Conservation (phyloP, 2,329 filamentous ascomycete species). For the Anisogramma anomala region DNA sequence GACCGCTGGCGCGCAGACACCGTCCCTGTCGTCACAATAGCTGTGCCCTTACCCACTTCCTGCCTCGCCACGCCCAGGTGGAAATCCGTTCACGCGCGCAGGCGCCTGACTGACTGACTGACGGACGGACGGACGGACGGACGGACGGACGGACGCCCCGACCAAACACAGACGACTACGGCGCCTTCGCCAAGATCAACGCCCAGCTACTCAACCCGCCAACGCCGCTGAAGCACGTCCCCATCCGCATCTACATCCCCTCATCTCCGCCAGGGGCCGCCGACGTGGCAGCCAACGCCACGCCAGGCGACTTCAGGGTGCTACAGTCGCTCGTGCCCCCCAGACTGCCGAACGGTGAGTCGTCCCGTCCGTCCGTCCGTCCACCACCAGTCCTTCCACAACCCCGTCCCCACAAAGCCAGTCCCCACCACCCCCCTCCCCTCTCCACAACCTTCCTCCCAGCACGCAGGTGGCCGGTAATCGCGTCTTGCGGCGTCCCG, state of each 20-base stretch:
- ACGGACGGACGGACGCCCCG: no score
- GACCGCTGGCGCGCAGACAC: no score
- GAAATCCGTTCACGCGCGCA: no score
- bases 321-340: slow-evolving; percentile 64
- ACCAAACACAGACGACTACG: slow-evolving; percentile 51
- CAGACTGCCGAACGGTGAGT: slow-evolving; percentile 26
- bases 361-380: neutral
- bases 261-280: slow-evolving; percentile 35
- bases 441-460: neutral
- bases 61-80: no score
- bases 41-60: no score
- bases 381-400: neutral
- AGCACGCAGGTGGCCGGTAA: neutral
- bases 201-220: slow-evolving; percentile 65
- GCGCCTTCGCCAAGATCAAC: slow-evolving; percentile 62
- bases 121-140: no score
- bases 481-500: no score
- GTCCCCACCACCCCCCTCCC: neutral
- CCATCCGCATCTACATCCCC: slow-evolving; percentile 76
- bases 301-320: slow-evolving; percentile 49
- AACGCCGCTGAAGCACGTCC: slow-evolving; percentile 67
- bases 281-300: slow-evolving; percentile 19
- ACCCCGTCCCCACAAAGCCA: neutral
- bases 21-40: no score
- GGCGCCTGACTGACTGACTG: neutral